Evolutionary conservation across 208 protist species (phyloP), one percentile per base, ranked within the genome.

Genomic region (Strigomonas culicis): DNA sequence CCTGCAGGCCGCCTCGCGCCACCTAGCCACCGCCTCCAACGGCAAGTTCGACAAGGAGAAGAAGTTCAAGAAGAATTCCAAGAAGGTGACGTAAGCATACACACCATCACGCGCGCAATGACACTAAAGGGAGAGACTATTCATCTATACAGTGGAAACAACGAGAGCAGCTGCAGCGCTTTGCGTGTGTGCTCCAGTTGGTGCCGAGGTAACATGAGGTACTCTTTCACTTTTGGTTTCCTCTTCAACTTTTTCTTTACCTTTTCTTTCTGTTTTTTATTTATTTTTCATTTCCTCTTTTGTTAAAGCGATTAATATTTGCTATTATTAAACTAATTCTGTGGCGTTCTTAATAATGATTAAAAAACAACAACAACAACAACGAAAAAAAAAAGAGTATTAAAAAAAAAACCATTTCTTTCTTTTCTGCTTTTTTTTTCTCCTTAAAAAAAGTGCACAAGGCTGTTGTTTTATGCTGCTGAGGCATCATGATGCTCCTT

Each of bases 11-110:
- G 84, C 82, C 10, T 66, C 87, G 27, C 76, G 74, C 59, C 76
- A 87, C 59, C 71, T 97, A 24, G 58, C 88, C 52, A 97, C 92
- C 2, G 92, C 89, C 13, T 96, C 90, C n/a, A 97, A 95, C 66
- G 89, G 89, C 24, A 97, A 97, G 74, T 97, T 95, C 59, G 89
- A 97, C 36, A 85, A 84, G 70, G 74, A 63, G 7, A 84, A 78
- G 59, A 63, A 59, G 39, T 82, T 90, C 58, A 86, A 83, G 65
- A 90, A 90, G 67, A 76, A 70, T 59, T 67, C 59, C 19, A 86
- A 84, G 72, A 76, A 68, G 53, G 66, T 84, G 56, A 56, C 67
- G 4, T 70, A 72, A 27, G n/a, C n/a, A n/a, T n/a, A n/a, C n/a
- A n/a, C n/a, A n/a, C n/a, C n/a, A n/a, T n/a, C n/a, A n/a, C n/a